Evolutionary conservation across 2,329 filamentous ascomycete species (phyloP), one percentile per base, ranked within the genome.

Genomic region (Venturia pyrina): DNA sequence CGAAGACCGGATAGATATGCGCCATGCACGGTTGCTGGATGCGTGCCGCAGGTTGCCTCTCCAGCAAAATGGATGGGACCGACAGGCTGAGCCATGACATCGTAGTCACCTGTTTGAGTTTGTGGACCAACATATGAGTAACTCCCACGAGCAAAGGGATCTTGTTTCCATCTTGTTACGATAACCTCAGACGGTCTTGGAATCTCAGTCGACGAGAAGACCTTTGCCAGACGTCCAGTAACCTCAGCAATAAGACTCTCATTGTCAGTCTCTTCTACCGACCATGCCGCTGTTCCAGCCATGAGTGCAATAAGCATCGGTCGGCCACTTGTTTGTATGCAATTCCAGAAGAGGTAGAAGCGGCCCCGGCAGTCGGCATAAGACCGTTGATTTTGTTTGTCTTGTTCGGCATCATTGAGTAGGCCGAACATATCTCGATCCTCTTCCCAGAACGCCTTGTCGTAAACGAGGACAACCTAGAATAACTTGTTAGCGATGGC

Each of bases 291-390:
- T 70, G 97, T 91, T 28, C 95, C 95, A 62, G 93, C 93, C 93
- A 99, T 97, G 37, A 99, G 83, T 10, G 91, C 95, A 68, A 98
- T 87, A 32, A 97, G 82, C 63, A 92, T 91, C 44, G 79, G 95
- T 44, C 96, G 81, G 0, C 96, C 96, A 59, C 90, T 92, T 3
- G 91, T 96, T 70, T 91, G 90, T 67, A 92, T 89, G 65, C 92
- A 91, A 72, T 99, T 98, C 85, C 96, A 98, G 85, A 96, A 98
- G 71, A 99, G 86, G 72, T 98, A 99, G 77, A 96, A 96, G 32
- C 93, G 88, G n/a, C 93, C 93, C 64, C 93, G 86, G 68, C 87
- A 87, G 3, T 83, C 80, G 5, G 87, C 81, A 72, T 98, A 98
- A 69, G 96, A 90, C 63, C 85, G 84, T 72, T 96, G 91, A 57